A percentile compares a stretch with the other conserved stretches of the same genome.
These are phyloP conservation scores for Apiotrichum sp. DNA, from an alignment of 1,284 basidiomycete genomes.

Conservation along the genomic window DNA sequence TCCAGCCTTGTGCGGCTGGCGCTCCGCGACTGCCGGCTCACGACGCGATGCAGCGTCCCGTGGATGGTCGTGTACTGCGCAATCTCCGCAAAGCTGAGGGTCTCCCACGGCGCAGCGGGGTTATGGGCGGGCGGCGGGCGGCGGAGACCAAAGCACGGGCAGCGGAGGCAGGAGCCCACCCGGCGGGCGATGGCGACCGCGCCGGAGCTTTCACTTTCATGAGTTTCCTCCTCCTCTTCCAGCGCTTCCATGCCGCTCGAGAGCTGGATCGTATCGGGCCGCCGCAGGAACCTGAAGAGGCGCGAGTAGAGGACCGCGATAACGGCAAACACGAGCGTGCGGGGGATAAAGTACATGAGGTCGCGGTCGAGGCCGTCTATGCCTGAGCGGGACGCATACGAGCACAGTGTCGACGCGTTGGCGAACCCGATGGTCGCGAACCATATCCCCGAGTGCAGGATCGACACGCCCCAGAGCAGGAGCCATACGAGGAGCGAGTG, in stretches of 20 bases:
- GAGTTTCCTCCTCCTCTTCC: neutral
- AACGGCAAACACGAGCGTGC: slow-evolving; percentile 38
- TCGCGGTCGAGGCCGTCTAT: slow-evolving; percentile 23
- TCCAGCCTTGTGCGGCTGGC: too few species aligned
- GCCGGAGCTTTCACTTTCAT: neutral
- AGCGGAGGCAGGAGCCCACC: too few species aligned
- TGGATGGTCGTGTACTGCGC: neutral
- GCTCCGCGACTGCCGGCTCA: too few species aligned
- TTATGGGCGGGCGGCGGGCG: neutral
- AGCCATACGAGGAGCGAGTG: slow-evolving; percentile 26
- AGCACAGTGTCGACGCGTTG: slow-evolving; percentile 32
- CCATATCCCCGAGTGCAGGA: slow-evolving; percentile 37
- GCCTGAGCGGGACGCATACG: slow-evolving; percentile 23
- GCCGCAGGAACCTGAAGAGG: slow-evolving; percentile 37
- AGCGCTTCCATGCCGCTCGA: slow-evolving; percentile 9
- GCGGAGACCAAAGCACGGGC: neutral
- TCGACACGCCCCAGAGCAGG: slow-evolving; percentile 27
- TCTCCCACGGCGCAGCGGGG: slow-evolving; percentile 1
- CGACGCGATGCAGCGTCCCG: too few species aligned
- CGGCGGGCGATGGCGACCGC: too few species aligned
- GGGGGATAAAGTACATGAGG: slow-evolving; percentile 40
- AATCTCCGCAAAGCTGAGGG: neutral
- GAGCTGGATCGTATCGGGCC: slow-evolving; percentile 42
- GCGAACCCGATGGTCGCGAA: slow-evolving; percentile 26
- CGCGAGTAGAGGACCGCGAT: slow-evolving; percentile 33